phyloP scores from a whole-genome alignment of 73 alveolate species.

The Loxodes magnus region DNA sequence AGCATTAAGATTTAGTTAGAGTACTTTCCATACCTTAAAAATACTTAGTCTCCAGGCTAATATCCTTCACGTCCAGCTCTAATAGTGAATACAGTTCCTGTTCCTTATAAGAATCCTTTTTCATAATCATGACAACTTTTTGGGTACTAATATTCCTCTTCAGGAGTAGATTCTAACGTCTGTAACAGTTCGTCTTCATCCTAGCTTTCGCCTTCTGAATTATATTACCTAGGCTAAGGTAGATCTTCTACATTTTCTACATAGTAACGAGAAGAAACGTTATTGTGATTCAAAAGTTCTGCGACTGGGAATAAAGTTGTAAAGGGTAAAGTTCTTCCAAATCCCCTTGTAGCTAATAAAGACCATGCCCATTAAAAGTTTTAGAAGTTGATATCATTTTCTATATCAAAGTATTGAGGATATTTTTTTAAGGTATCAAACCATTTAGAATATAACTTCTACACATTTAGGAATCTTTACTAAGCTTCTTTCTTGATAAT shows the following conservation, averaged over 20 bases:
- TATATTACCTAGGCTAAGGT: too few relatives aligned
- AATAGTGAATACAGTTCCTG: too few relatives aligned
- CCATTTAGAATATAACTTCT: not conserved
- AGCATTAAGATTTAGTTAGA: not conserved
- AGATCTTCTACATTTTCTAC: too few relatives aligned
- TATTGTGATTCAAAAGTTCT: constrained; percentile 13
- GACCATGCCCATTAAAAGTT: constrained; percentile 3
- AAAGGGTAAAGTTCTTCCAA: constrained; percentile 8
- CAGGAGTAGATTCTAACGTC: too few relatives aligned
- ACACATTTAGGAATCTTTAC: not conserved
- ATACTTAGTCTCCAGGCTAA: not conserved
- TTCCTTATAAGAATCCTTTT: too few relatives aligned
- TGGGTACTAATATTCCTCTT: too few relatives aligned
- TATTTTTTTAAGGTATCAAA: not conserved
- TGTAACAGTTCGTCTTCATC: too few relatives aligned
- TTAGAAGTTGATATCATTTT: not conserved
- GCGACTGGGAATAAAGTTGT: constrained; percentile 14
- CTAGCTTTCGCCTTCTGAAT: too few relatives aligned
- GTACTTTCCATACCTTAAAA: constrained; percentile 4
- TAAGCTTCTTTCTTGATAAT: not conserved
- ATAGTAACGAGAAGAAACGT: not conserved
- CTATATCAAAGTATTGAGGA: not conserved
- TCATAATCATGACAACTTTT: too few relatives aligned
- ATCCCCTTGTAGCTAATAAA: constrained; percentile 9
- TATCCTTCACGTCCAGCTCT: too few relatives aligned